Evolutionary conservation across 2,329 filamentous ascomycete species (phyloP).

Genomic region (Fusarium domesticum): DNA sequence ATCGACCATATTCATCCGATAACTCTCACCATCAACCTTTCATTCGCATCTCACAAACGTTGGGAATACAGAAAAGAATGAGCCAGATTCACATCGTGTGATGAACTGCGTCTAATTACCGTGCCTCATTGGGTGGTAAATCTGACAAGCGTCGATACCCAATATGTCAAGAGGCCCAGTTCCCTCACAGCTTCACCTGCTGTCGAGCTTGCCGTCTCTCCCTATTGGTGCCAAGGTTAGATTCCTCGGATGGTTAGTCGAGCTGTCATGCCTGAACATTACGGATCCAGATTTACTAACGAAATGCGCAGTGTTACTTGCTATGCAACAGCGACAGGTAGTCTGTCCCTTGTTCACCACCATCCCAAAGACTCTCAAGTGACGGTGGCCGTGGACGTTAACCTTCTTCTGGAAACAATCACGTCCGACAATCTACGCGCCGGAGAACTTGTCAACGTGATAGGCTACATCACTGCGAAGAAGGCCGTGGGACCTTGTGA

Average conservation of each 20-base stretch:
- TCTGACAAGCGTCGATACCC: background rate
- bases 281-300: slow-evolving; percentile 20
- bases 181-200: slow-evolving; percentile 62
- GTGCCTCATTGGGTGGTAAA: background rate
- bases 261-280: background rate
- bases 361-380: slow-evolving; percentile 50
- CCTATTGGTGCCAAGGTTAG: slow-evolving; percentile 73
- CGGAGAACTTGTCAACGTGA: slow-evolving; percentile 86
- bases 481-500: slow-evolving; percentile 8
- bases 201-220: slow-evolving; percentile 55
- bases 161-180: slow-evolving; percentile 57
- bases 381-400: slow-evolving; percentile 64
- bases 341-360: slow-evolving; percentile 66
- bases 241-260: slow-evolving; percentile 82
- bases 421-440: slow-evolving; percentile 61
- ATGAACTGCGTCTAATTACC: slow-evolving; percentile 10
- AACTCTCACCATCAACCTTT: too few relatives aligned
- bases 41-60: too few relatives aligned
- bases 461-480: slow-evolving; percentile 67
- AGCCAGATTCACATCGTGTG: background rate
- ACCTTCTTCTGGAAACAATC: slow-evolving; percentile 65
- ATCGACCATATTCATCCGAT: background rate
- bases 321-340: slow-evolving; percentile 54
- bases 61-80: too few relatives aligned
- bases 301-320: slow-evolving; percentile 43